Evolutionary conservation across 169 alveolate genomes (phyloP).

Genomic region (Cryptosporidium sp.): DNA sequence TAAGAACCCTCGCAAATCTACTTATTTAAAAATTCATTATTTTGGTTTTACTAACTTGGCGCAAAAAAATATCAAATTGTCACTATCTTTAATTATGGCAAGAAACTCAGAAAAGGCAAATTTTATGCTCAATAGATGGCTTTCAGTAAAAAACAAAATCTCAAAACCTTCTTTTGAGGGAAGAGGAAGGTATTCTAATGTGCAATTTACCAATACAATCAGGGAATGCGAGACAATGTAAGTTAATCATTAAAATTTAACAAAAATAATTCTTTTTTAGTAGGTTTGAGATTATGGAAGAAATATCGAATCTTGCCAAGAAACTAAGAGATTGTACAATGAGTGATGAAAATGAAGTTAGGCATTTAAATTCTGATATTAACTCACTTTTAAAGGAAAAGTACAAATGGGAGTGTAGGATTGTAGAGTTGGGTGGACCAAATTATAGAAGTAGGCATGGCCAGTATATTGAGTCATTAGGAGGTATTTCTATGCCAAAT

Average conservation of each 20-base stretch:
- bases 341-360: conserved; percentile 89
- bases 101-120: conserved; percentile 82
- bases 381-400: conserved; percentile 89
- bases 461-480: conserved; percentile 68
- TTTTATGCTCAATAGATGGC: conserved; percentile 83
- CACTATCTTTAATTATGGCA: conserved; percentile 76
- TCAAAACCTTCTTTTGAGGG: conserved; percentile 74
- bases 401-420: conserved; percentile 90
- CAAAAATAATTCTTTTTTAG: conserved; percentile 15
- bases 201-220: conserved; percentile 69
- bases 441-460: conserved; percentile 81
- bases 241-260: conserved; percentile 8
- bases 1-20: neutral
- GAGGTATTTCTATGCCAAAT: conserved; percentile 64
- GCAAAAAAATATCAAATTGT: neutral
- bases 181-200: conserved; percentile 76
- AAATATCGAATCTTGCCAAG: conserved; percentile 78
- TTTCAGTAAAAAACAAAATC: conserved; percentile 77
- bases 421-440: conserved; percentile 90
- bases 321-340: conserved; percentile 84
- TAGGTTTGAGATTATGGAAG: conserved; percentile 82
- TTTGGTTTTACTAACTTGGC: neutral
- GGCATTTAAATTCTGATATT: conserved; percentile 92
- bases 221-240: conserved; percentile 79
- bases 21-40: too few species aligned